phyloP scores from a whole-genome alignment of 495 filamentous ascomycete species.

The Penicillium paradoxum region DNA sequence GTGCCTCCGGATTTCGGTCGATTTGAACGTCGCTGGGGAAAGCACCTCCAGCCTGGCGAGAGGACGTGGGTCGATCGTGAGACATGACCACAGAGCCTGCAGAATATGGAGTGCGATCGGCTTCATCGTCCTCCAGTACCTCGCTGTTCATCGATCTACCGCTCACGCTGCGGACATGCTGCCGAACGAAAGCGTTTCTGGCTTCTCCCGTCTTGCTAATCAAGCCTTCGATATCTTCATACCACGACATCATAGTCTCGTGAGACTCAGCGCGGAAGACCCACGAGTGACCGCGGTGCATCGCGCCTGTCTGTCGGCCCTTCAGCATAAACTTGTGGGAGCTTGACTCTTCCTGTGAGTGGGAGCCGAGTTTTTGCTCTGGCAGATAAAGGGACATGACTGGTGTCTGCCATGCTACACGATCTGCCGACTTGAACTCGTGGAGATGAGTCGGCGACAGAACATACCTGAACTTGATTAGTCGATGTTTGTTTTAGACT shows the following conservation, averaged over 20 bases:
- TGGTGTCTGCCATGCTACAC: constrained; percentile 63
- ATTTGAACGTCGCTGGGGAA: constrained; percentile 86
- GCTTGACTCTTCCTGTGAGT: constrained; percentile 74
- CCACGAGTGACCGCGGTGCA: constrained; percentile 96
- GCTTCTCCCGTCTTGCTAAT: constrained; percentile 88
- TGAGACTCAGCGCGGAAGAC: constrained; percentile 93
- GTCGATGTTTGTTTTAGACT: constrained; percentile 10
- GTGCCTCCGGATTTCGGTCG: constrained; percentile 70
- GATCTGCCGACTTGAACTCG: constrained; percentile 91
- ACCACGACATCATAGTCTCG: constrained; percentile 97
- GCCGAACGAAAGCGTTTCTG: constrained; percentile 76
- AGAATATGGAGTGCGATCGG: constrained; percentile 67
- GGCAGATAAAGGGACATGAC: constrained; percentile 95
- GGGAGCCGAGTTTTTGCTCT: constrained; percentile 91
- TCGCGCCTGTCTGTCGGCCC: constrained; percentile 84
- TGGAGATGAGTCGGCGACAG: constrained; percentile 94
- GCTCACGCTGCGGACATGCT: constrained; percentile 70
- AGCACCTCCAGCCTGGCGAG: constrained; percentile 76
- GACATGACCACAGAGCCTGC: constrained; percentile 47
- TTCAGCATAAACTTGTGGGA: constrained; percentile 99
- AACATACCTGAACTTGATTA: constrained; percentile 69
- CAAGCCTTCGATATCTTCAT: constrained; percentile 81
- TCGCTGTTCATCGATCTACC: constrained; percentile 64
- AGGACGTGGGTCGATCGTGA: constrained; percentile 43
- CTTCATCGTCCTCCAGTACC: constrained; percentile 83